Base-by-base conservation (phyloP, 176 grass and related monocot genomes). In the Aegilops speltoides region DNA sequence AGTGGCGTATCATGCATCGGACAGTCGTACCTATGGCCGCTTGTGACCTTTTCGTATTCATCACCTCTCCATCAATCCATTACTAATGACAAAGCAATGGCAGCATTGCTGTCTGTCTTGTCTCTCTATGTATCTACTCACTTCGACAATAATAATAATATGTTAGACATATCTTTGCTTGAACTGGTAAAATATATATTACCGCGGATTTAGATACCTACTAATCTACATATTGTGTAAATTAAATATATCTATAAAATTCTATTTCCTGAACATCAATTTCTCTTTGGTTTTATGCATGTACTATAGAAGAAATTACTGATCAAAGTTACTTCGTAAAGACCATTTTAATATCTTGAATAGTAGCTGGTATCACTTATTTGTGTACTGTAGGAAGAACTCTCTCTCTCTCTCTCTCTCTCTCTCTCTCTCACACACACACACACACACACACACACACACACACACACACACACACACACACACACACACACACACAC, bases 1-100 rank as follows among this genome's bases (percentile, higher is more conserved):
- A 84, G 57, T 90, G 64, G 28, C 36, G 3, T 84, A 60, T 71
- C 38, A 84, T 81, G 10, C 54, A 59, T 59, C 54, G 64, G 56
- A 67, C 23, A 83, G 19, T 75, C 71, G n/a, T 74, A 26, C 38
- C 38, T 46, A 9, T 74, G 16, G 13, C 54, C 54, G 54, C 13
- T 45, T 46, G 23, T 48, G 72, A 75, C 1, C 69, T 62, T 68
- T 61, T 61, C 48, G 77, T 61, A 72, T 71, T 66, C 72, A 50
- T 25, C 40, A 8, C 50, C 24, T 24, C 24, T 23, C 40, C 6
- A 16, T 61, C 22, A 20, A 22, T 75, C 56, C 17, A 7, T n/a
- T 26, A 57, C 19, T 33, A 56, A 32, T 11, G 46, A 73, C 52
- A 73, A 83, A 83, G 57, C 33, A 62, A 29, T 41, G 33, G 19